Percentiles rank a stretch among this genome's conserved stretches.
These are phyloP conservation scores for Solanum arcanum DNA, from an alignment of 257 asterid species.

Conservation along the genomic window DNA sequence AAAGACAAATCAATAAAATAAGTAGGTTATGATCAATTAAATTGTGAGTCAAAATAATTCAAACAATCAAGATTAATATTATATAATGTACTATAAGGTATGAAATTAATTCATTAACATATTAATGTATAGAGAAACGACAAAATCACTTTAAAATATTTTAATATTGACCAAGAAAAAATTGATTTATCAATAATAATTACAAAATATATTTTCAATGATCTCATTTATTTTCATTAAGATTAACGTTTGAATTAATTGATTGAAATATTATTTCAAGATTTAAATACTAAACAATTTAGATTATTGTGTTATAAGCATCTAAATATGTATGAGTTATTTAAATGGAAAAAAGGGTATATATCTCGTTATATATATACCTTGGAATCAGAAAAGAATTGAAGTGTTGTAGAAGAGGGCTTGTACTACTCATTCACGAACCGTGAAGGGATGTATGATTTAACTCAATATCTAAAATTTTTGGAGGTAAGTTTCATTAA, in stretches of 20 bases:
- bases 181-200: not conserved
- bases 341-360: not conserved
- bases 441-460: no score
- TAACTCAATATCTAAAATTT: no score
- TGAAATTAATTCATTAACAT: not conserved
- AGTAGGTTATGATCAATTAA: not conserved
- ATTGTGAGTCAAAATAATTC: not conserved
- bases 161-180: no score
- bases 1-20: not conserved
- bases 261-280: not conserved
- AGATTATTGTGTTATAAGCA: not conserved
- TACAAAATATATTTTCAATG: not conserved
- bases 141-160: no score
- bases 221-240: not conserved
- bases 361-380: not conserved
- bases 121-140: not conserved
- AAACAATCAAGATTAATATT: no score
- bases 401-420: no score
- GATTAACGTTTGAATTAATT: not conserved
- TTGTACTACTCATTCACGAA: no score
- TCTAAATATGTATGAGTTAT: no score
- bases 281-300: not conserved
- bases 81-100: not conserved
- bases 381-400: no score
- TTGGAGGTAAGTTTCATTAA: no score